These are phyloP conservation scores for Physcomitrellopsis africana DNA, from an alignment of 225 moss, liverwort and hornwort species.

Conservation along the genomic window DNA sequence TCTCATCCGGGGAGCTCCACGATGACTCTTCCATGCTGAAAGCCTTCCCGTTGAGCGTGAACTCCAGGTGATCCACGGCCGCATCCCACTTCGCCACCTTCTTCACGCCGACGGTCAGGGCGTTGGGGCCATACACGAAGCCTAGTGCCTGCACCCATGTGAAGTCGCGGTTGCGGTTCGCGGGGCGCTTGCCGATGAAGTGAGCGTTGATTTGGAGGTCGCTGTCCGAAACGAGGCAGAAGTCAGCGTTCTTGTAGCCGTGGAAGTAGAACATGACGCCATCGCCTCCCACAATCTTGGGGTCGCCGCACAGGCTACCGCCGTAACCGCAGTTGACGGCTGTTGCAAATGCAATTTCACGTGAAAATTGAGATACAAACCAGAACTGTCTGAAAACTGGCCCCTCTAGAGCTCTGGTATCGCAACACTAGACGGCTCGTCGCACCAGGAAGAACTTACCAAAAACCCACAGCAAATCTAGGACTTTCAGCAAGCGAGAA, in stretches of 20 bases:
- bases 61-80: conserved; percentile 43
- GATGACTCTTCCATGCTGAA: conserved; percentile 1
- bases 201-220: conserved; percentile 17
- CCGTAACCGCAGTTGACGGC: no score
- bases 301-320: conserved; percentile 53
- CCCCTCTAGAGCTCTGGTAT: no score
- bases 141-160: conserved; percentile 68
- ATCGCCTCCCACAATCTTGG: conserved; percentile 54
- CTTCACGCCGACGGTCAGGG: conserved; percentile 45
- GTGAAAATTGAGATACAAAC: no score
- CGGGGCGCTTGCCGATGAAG: conserved; percentile 53
- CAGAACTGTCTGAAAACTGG: no score
- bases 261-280: conserved; percentile 51
- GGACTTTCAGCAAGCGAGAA: no score
- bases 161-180: conserved; percentile 50
- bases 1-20: conserved; percentile 14
- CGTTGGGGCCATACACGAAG: conserved; percentile 46
- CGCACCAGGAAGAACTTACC: no score
- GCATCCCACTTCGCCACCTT: conserved; percentile 51
- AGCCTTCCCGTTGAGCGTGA: conserved; percentile 14
- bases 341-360: background rate
- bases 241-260: conserved; percentile 31
- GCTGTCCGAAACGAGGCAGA: conserved; percentile 53
- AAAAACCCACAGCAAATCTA: no score
- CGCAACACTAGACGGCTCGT: no score